These are phyloP conservation scores for Cladosporium sphaerospermum DNA, from an alignment of 2,329 filamentous ascomycete genomes.

Conservation along the genomic window DNA sequence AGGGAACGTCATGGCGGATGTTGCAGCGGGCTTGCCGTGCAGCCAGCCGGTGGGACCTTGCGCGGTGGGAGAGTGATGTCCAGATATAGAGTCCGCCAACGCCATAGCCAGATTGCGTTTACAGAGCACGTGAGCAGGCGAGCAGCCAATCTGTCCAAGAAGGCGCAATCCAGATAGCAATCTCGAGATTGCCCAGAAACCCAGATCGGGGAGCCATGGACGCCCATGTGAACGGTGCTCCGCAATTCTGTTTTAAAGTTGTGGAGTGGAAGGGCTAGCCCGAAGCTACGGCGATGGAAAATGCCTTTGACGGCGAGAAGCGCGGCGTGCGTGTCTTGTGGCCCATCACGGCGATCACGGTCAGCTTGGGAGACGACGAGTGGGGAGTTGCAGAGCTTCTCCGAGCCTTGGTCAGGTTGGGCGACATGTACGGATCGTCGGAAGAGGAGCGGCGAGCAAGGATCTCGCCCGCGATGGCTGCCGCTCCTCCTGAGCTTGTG, in stretches of 20 bases:
- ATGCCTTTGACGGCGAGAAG: neutral
- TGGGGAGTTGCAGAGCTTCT: neutral
- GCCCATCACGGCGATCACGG: neutral
- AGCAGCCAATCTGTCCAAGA: no score
- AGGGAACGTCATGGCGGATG: slow-evolving; percentile 7
- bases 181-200: neutral
- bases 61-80: no score
- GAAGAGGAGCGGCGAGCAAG: no score
- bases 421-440: no score
- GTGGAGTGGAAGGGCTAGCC: slow-evolving; percentile 5
- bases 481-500: no score
- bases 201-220: slow-evolving; percentile 7
- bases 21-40: neutral
- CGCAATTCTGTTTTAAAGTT: slow-evolving; percentile 10
- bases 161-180: no score
- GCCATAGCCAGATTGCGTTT: no score
- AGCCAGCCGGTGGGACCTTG: no score
- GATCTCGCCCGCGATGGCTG: no score
- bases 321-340: neutral
- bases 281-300: slow-evolving; percentile 2
- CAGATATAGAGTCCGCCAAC: no score
- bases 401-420: neutral
- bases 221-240: slow-evolving; percentile 9
- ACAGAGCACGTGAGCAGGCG: no score
- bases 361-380: neutral